Evolutionary conservation across 306 rosid genomes (phyloP).

Genomic region (Medicago ruthenica): DNA sequence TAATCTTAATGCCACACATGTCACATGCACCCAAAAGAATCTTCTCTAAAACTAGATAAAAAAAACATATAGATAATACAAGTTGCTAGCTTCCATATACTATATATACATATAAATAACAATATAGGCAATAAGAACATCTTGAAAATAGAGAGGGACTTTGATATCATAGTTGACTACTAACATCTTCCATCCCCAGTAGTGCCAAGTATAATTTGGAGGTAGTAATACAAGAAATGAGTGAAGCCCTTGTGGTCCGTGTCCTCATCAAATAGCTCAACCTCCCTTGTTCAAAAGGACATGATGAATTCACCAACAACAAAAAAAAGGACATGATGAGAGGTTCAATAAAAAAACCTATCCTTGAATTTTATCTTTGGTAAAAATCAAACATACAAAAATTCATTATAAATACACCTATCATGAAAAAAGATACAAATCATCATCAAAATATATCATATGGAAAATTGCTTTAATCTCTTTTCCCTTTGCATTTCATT

Average conservation of each 20-base stretch:
- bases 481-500: slow-evolving; percentile 37
- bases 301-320: no score
- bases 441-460: slow-evolving; percentile 35
- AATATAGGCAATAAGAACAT: slow-evolving; percentile 48
- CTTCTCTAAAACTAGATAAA: slow-evolving; percentile 24
- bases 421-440: slow-evolving; percentile 36
- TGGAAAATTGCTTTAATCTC: slow-evolving; percentile 28
- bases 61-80: slow-evolving; percentile 1
- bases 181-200: slow-evolving; percentile 42
- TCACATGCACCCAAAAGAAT: slow-evolving; percentile 35
- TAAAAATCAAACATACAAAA: slow-evolving; percentile 27
- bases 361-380: slow-evolving; percentile 38
- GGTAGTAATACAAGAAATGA: slow-evolving; percentile 71
- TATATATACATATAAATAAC: slow-evolving; percentile 14
- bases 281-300: slow-evolving; percentile 49
- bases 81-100: slow-evolving; percentile 26
- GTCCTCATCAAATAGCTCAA: slow-evolving; percentile 59
- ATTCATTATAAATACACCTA: slow-evolving; percentile 9
- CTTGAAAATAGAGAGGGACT: slow-evolving; percentile 50
- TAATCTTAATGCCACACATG: slow-evolving; percentile 20
- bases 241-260: slow-evolving; percentile 63
- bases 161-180: slow-evolving; percentile 77
- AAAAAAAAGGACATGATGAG: slow-evolving; percentile 51
- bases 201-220: slow-evolving; percentile 55
- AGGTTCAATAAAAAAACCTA: slow-evolving; percentile 20